Conservation (phyloP, 768 basidiomycete genomes). For the Collybia nuda region DNA sequence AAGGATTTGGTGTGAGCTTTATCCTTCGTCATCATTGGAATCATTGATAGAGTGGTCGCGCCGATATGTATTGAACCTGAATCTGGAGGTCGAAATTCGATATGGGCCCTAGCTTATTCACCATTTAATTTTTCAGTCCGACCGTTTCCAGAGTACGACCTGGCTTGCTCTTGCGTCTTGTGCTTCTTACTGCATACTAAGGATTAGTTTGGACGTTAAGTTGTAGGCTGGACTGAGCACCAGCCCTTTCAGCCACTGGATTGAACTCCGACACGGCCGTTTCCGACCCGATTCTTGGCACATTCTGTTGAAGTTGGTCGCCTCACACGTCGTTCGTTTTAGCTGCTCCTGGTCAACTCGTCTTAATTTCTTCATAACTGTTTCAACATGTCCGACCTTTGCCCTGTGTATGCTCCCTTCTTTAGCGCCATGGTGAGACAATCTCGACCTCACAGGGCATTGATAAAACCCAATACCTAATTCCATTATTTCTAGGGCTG, state of each 20-base stretch:
- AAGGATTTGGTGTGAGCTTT: background rate
- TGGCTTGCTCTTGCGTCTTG: too few relatives aligned
- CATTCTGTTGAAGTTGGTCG: slow-evolving; percentile 12
- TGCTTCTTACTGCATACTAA: too few relatives aligned
- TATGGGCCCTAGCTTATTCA: too few relatives aligned
- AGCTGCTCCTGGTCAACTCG: slow-evolving; percentile 5
- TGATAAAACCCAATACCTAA: background rate
- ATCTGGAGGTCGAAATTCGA: too few relatives aligned
- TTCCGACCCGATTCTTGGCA: slow-evolving; percentile 7
- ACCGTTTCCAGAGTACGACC: too few relatives aligned
- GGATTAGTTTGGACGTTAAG: too few relatives aligned
- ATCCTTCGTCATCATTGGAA: too few relatives aligned
- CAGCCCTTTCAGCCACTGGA: slow-evolving; percentile 5
- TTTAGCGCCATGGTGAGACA: slow-evolving; percentile 89
- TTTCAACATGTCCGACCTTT: slow-evolving; percentile 69
- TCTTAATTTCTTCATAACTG: slow-evolving; percentile 11
- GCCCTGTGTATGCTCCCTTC: slow-evolving; percentile 96
- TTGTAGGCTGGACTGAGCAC: background rate
- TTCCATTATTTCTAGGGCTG: slow-evolving; percentile 63
- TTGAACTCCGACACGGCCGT: slow-evolving; percentile 12
- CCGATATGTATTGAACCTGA: too few relatives aligned
- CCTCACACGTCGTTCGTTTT: slow-evolving; percentile 13
- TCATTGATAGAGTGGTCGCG: too few relatives aligned
- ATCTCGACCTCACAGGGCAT: background rate
- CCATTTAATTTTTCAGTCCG: too few relatives aligned